A percentile compares a stretch with the other conserved stretches of the same genome.
These are phyloP conservation scores for Vaccinium myrtillus DNA, from an alignment of 148 eudicot species.

Conservation along the genomic window DNA sequence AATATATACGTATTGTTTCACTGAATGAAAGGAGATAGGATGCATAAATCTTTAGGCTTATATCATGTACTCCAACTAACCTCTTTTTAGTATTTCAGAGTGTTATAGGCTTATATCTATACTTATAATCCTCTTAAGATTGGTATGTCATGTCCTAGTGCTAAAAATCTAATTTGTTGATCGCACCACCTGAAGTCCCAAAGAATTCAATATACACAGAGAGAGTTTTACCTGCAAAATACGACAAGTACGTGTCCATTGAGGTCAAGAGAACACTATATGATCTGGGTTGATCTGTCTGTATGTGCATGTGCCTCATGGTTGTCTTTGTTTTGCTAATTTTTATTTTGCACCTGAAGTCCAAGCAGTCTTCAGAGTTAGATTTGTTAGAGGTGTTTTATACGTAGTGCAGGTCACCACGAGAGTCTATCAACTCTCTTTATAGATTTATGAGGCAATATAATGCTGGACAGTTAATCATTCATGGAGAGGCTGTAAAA, in stretches of 20 bases:
- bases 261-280: not conserved
- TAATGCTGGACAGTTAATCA: not conserved
- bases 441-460: not conserved
- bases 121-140: not conserved
- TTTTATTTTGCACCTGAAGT: not conserved
- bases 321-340: not conserved
- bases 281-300: not conserved
- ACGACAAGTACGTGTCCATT: not conserved
- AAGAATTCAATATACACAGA: not conserved
- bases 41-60: not conserved
- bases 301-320: slow-evolving; percentile 1
- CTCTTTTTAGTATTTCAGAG: not conserved
- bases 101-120: not conserved
- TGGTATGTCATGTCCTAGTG: not conserved
- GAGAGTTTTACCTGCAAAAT: not conserved
- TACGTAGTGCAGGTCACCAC: not conserved
- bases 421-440: not conserved
- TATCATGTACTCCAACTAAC: not conserved
- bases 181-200: not conserved
- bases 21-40: not conserved
- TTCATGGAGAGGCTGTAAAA: not conserved
- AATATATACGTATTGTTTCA: not conserved
- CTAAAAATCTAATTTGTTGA: not conserved
- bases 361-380: not conserved
- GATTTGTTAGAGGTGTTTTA: not conserved